These are phyloP conservation scores for Telfairia occidentalis DNA, from an alignment of 331 rosid genomes.

Conservation along the genomic window DNA sequence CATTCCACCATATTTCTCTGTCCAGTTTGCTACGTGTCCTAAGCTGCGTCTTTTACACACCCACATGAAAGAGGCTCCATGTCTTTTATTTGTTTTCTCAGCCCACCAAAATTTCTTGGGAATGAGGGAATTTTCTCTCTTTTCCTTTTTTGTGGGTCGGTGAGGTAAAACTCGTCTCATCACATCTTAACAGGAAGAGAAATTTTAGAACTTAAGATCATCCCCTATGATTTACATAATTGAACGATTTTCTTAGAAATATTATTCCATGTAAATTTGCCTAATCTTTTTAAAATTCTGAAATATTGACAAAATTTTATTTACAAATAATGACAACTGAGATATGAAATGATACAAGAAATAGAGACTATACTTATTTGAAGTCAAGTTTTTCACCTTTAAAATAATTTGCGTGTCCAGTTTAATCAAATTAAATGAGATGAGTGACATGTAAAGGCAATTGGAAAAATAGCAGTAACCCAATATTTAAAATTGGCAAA, in stretches of 20 bases:
- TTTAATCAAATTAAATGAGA: neutral
- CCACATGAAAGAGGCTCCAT: slow-evolving; percentile 12
- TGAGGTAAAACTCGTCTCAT: neutral
- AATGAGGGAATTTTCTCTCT: neutral
- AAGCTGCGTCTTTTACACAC: neutral
- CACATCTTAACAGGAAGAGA: neutral
- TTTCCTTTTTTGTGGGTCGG: neutral
- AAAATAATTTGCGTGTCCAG: neutral
- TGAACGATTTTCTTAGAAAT: neutral
- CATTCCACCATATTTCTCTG: slow-evolving; percentile 3
- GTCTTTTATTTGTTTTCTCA: slow-evolving; percentile 4
- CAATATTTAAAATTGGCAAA: neutral
- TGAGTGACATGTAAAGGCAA: neutral
- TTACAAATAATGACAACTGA: neutral
- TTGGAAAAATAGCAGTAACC: neutral
- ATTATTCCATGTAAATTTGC: neutral
- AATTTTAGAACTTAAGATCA: neutral
- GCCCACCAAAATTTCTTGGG: neutral
- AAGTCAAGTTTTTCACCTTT: neutral
- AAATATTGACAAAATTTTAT: neutral
- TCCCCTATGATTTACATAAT: neutral
- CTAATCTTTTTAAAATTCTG: neutral
- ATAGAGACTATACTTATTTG: neutral
- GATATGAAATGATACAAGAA: neutral
- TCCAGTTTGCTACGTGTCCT: slow-evolving; percentile 1